Evolutionary conservation across 306 rosid species (phyloP).

Genomic region (Cicer yamashitae): DNA sequence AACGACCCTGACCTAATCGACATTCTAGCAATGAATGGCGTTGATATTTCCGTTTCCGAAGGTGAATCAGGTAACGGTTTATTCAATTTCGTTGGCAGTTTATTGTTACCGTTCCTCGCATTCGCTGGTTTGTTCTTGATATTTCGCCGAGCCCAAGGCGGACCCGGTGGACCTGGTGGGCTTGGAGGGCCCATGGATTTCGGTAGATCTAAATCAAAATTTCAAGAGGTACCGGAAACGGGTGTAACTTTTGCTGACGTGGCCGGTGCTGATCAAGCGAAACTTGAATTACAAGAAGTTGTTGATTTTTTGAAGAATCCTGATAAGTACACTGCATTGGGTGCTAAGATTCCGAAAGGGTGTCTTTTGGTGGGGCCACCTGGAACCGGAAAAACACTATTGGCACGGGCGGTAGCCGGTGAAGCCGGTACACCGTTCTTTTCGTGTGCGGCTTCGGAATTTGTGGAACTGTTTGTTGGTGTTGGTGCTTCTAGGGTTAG

Average conservation of each 20-base stretch:
- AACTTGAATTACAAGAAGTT: conserved; percentile 86
- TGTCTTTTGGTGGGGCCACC: conserved; percentile 98
- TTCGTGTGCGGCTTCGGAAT: conserved; percentile 97
- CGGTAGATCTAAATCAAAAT: conserved; percentile 88
- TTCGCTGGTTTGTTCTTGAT: conserved; percentile 91
- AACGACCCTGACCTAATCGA: conserved; percentile 97
- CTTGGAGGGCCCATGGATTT: conserved; percentile 99
- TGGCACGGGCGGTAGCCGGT: conserved; percentile 93
- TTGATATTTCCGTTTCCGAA: conserved; percentile 89
- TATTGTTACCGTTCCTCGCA: conserved; percentile 83
- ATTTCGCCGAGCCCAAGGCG: conserved; percentile 83
- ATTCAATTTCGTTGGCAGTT: conserved; percentile 75
- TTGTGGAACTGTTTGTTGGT: conserved; percentile 91
- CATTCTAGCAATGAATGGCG: conserved; percentile 94
- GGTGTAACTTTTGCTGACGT: conserved; percentile 89
- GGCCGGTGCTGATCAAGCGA: conserved; percentile 98
- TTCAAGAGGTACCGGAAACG: conserved; percentile 94
- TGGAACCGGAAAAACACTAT: conserved; percentile 92
- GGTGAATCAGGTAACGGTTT: conserved; percentile 81
- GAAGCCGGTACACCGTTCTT: conserved; percentile 96
- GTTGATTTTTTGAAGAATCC: conserved; percentile 98
- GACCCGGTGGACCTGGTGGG: conserved; percentile 94
- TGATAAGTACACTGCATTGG: conserved; percentile 92
- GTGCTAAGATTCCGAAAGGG: conserved; percentile 97
- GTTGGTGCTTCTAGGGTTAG: conserved; percentile 98